Evolutionary conservation across 1,139 yeast genomes (phyloP).

Genomic region (Casaregolazyma suthepensis): DNA sequence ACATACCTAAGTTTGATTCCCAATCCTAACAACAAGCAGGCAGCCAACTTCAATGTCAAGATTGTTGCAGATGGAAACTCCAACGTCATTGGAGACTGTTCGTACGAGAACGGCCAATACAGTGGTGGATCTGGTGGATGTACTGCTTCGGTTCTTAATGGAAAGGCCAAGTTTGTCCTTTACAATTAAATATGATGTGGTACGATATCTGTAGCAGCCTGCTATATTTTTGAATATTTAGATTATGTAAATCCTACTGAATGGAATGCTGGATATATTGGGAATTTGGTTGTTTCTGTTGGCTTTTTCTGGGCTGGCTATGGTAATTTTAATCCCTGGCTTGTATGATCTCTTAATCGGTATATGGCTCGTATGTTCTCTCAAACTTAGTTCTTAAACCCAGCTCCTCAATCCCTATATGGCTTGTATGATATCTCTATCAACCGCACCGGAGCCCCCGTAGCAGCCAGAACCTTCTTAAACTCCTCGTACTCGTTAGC

Average conservation of each 20-base stretch:
- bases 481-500: conserved; percentile 27
- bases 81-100: conserved; percentile 67
- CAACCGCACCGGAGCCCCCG: conserved; percentile 23
- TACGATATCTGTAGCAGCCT: background rate
- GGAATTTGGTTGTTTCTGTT: no score
- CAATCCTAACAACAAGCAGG: conserved; percentile 76
- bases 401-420: background rate
- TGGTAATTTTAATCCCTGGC: no score
- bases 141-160: conserved; percentile 82
- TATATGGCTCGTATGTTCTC: no score
- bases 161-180: conserved; percentile 70
- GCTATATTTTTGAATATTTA: background rate
- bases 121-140: conserved; percentile 79
- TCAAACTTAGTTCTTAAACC: no score
- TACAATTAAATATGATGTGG: conserved; percentile 31
- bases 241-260: background rate
- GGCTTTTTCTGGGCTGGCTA: no score
- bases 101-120: conserved; percentile 72
- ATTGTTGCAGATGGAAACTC: conserved; percentile 69
- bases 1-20: conserved; percentile 90
- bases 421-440: conserved; percentile 21
- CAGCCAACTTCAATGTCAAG: conserved; percentile 82
- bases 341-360: no score
- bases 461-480: conserved; percentile 22
- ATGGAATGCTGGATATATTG: background rate